Evolutionary conservation across 2,329 filamentous ascomycete species (phyloP), one percentile per base, ranked within the genome.

Genomic region (Blumeria graminis): DNA sequence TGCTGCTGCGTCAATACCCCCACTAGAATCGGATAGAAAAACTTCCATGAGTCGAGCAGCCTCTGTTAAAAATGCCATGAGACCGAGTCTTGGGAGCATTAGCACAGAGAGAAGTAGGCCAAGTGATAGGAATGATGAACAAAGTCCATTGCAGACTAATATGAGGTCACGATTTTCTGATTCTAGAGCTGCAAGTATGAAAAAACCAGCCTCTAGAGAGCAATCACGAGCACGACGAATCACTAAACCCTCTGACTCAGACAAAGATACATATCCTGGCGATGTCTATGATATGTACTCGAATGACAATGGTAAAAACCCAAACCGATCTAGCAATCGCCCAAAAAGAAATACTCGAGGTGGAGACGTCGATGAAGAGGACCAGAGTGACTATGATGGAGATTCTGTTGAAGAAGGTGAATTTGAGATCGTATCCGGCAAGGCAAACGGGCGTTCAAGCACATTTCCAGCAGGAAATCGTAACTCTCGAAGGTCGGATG

Each of bases 1-100:
- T 63, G 78, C 90, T 60, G 95, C 96, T 71, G 92, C 92, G 16
- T 92, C 92, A n/a, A 96, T 92, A n/a, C 92, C 92, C 43, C 92
- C 92, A 6, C 92, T 92, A 6, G 92, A 98, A 72, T 78, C 78
- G 60, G 88, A 95, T 62, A 62, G 56, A 36, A 58, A 60, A 22
- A 9, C 8, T 9, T 3, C 8, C 4, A 71, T 76, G 63, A 75
- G 70, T 60, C 73, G 79, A 22, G 77, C 71, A 55, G 72, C 73
- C 33, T 82, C 78, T n/a, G 76, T 81, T 53, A 76, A 78, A 58
- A 80, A 73, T 62, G 78, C 77, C 1, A 71, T 73, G 52, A 81
- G 76, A 61, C 78, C 77, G 39, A 73, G 75, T 69, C 76, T 75
- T n/a, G 72, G 77, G 28, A 78, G 77, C 62, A 73, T 82, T 59